Base-by-base conservation (phyloP, 805 yeast species). In the Yamadazyma olivae region DNA sequence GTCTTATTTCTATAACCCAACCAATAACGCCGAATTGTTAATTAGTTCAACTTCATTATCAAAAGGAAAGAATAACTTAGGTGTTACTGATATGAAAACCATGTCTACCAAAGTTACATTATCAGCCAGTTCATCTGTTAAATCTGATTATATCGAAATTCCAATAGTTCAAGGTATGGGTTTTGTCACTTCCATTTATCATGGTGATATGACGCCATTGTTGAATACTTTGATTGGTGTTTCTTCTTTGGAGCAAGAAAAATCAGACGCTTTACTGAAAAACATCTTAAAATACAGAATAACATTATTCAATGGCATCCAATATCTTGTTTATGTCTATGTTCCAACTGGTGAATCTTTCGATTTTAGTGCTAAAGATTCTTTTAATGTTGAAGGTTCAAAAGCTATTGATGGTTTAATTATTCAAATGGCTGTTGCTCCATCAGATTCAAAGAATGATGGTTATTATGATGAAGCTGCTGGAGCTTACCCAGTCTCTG, bases 101-200 rank as follows among this genome's bases (percentile, higher is more conserved):
- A 68, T 79, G 57, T 77, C 84, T 5, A 75, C 71, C 10, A 59
- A 63, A 29, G 77, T 71, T 8, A 61, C 66, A 2, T 52, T 65
- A 30, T 61, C 74, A 32, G 50, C 56, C 7, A 48, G 53, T 41
- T 33, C 61, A 38, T 34, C 53, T 6, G 50, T 48, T 20, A 42
- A 40, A 6, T 39, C 57, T 12, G 77, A 76, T 30, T 67, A 61
- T 22, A 53, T 80, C 34, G 63, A 63, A 22, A 54, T 75, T 25
- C 90, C 91, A 3, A 51, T 84, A 36, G 84, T 82, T 5, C 90
- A 83, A 57, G 97, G 97, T 36, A 71, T 73, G 76, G 96, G 96
- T 5, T 79, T 85, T 43, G 76, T 85, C 12, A 82, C 95, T 21
- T 86, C 81, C 18, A 58, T 81, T 44, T 70, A 73, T 38, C 52